Base-by-base conservation (phyloP, 73 alveolate genomes). In the Tetrahymena elliotti region DNA sequence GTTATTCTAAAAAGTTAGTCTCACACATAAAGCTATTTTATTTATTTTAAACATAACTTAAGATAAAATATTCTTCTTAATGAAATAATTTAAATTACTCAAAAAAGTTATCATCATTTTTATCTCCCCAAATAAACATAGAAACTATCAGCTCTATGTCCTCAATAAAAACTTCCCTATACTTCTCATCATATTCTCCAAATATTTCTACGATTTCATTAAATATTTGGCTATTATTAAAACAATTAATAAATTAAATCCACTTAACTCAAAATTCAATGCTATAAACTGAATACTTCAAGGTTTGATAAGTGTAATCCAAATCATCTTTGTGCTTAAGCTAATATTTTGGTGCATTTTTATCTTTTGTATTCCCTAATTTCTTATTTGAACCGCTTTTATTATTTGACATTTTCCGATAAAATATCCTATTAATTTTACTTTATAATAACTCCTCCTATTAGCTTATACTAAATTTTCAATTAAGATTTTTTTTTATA, bases 11-110 rank as follows among this genome's bases (percentile, higher is more conserved):
- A 33, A 95, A 94, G 83, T 93, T 94, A 93, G 93, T 93, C 84
- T 97, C 98, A 82, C 96, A 94, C 38, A 97, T 96, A 37, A n/a
- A 94, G 34, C 96, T 94, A 41, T 53, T 15, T 83, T 27, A n/a
- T n/a, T n/a, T n/a, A n/a, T 38, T 7, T 22, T 16, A 27, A 27
- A 9, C 88, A 68, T 6, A 68, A 6, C 6, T 68, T 27, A 22
- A 3, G 5, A 31, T 68, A 22, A 3, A 24, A 27, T 31, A 10
- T 27, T 27, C 16, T 31, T 5, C 0, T 10, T 22, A 2, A 27
- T 18, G 22, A 11, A n/a, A 0, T 7, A 34, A 15, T 10, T 24
- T 22, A 7, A 54, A 13, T 22, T 95, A 95, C 97, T 95, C 97
- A 83, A 93, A 95, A 94, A 93, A 93, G 94, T 95, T 96, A 38